These are phyloP conservation scores for Fusarium sacchari DNA, from an alignment of 2,329 filamentous ascomycete species.

Conservation along the genomic window DNA sequence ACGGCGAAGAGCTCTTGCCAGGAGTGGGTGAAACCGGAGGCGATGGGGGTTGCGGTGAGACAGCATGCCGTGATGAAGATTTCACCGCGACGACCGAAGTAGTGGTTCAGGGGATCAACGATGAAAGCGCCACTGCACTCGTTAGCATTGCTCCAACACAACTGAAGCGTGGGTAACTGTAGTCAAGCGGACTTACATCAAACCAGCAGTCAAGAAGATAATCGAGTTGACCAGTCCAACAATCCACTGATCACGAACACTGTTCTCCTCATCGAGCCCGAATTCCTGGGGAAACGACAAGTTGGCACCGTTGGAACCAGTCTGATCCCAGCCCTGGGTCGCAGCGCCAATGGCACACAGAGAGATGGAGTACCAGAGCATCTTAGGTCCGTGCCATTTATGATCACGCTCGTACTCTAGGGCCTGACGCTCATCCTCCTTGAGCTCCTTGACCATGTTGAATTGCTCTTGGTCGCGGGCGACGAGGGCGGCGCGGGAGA, in stretches of 20 bases:
- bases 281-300: slow-evolving; percentile 64
- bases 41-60: slow-evolving; percentile 51
- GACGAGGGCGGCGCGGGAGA: slow-evolving; percentile 52
- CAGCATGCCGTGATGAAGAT: slow-evolving; percentile 69
- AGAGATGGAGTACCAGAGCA: slow-evolving; percentile 57
- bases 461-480: slow-evolving; percentile 46
- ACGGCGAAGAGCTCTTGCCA: slow-evolving; percentile 74
- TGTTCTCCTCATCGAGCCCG: slow-evolving; percentile 45
- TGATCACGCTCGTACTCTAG: slow-evolving; percentile 62
- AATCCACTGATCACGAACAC: slow-evolving; percentile 56
- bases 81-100: slow-evolving; percentile 72
- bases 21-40: slow-evolving; percentile 63
- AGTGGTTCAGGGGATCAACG: slow-evolving; percentile 68
- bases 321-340: slow-evolving; percentile 72
- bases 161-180: accelerated
- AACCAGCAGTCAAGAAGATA: slow-evolving; percentile 58
- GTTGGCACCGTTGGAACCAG: slow-evolving; percentile 70
- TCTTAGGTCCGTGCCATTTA: slow-evolving; percentile 64
- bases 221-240: slow-evolving; percentile 49
- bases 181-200: slow-evolving; percentile 59
- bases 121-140: slow-evolving; percentile 34
- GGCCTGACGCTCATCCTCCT: slow-evolving; percentile 49
- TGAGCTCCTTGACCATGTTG: slow-evolving; percentile 42
- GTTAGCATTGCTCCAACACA: not conserved
- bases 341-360: slow-evolving; percentile 67